Percentiles rank a stretch among this genome's conserved stretches.
These are phyloP conservation scores for Meyerozyma guilliermondii DNA, from an alignment of 1,139 yeast species.

Conservation along the genomic window DNA sequence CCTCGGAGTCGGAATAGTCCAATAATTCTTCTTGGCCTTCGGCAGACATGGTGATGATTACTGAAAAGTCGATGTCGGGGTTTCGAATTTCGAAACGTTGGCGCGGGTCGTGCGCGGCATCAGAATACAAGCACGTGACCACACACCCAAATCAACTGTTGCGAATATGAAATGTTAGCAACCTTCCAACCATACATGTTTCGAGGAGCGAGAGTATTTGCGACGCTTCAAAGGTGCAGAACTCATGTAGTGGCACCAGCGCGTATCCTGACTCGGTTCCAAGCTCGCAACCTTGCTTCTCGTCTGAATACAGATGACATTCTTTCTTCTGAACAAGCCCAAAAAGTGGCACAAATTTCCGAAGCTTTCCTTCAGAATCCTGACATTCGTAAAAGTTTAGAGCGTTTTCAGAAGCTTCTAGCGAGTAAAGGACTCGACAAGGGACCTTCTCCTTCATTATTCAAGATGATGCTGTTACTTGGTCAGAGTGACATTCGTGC, in stretches of 20 bases:
- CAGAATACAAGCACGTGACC: background rate
- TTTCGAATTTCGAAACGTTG: background rate
- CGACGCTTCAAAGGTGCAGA: background rate
- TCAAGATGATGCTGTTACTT: constrained; percentile 33
- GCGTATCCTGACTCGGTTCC: background rate
- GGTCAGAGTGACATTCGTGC: constrained; percentile 34
- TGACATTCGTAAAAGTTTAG: constrained; percentile 16
- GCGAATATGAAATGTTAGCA: background rate
- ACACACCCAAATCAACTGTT: background rate
- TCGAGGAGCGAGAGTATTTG: background rate
- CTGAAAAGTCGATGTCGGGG: background rate
- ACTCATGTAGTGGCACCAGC: background rate
- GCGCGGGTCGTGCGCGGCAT: background rate
- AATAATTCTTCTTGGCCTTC: constrained; percentile 99
- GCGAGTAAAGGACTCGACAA: constrained; percentile 29
- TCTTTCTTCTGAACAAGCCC: background rate
- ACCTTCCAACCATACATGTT: background rate
- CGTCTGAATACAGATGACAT: background rate
- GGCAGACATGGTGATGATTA: constrained; percentile 53
- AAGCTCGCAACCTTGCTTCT: background rate
- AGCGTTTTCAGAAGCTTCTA: constrained; percentile 29
- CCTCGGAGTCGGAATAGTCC: constrained; percentile 98
- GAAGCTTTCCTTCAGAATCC: constrained; percentile 10
- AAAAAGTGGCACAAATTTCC: constrained; percentile 7
- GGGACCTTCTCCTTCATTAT: constrained; percentile 29